These are phyloP conservation scores for Coemansia sp. DNA, from an alignment of 192 early-diverging fungal species.

Conservation along the genomic window DNA sequence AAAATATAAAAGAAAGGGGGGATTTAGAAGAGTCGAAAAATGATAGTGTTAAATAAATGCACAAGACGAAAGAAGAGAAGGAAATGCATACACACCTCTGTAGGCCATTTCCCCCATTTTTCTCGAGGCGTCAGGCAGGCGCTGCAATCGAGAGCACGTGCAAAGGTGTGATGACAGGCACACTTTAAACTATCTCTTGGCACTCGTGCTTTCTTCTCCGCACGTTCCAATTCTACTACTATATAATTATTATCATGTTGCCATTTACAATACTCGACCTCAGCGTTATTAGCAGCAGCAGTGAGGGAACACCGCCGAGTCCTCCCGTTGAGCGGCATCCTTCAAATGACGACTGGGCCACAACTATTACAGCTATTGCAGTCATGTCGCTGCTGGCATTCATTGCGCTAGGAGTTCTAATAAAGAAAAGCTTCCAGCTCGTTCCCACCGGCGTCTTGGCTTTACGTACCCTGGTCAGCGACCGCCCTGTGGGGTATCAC, in stretches of 20 bases:
- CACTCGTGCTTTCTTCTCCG: neutral
- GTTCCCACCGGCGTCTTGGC: slow-evolving; percentile 56
- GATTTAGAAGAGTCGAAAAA: slow-evolving; percentile 1
- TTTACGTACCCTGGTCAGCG: slow-evolving; percentile 34
- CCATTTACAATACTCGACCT: neutral
- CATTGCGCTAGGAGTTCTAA: slow-evolving; percentile 31
- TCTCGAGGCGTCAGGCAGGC: neutral
- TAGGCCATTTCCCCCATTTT: neutral
- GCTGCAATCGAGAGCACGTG: slow-evolving; percentile 5
- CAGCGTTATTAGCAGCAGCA: neutral
- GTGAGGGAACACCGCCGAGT: slow-evolving; percentile 17
- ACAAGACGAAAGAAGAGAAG: slow-evolving; percentile 6
- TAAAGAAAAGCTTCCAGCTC: slow-evolving; percentile 48
- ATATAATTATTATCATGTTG: neutral
- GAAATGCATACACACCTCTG: neutral
- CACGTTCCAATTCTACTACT: neutral
- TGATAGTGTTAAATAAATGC: slow-evolving; percentile 1
- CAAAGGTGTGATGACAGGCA: neutral
- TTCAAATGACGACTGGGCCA: slow-evolving; percentile 55
- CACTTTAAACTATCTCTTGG: slow-evolving; percentile 5
- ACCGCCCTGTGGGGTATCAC: slow-evolving; percentile 21
- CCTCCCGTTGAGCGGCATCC: slow-evolving; percentile 47
- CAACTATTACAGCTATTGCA: slow-evolving; percentile 43
- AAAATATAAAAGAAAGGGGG: neutral
- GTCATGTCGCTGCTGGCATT: slow-evolving; percentile 49